Conservation (phyloP, 805 yeast species). For the Zygosaccharomyces siamensis region DNA sequence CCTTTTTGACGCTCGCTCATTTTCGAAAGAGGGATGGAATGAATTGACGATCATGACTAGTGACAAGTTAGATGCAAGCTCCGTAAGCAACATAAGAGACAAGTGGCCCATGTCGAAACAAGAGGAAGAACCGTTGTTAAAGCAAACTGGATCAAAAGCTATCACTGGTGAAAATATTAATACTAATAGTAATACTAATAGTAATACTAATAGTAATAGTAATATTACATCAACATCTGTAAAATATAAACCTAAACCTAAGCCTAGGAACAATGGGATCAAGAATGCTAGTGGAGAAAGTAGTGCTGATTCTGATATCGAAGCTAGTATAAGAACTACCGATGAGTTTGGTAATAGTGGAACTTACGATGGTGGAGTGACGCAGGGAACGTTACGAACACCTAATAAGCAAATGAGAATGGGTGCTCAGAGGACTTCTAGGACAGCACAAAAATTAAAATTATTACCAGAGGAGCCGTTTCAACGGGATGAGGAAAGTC, state of each 20-base stretch:
- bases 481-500: conserved; percentile 23
- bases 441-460: conserved; percentile 69
- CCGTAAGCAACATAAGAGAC: not conserved
- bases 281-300: not conserved
- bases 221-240: not conserved
- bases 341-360: not conserved
- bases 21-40: conserved; percentile 5
- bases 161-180: not conserved
- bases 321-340: not conserved
- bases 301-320: not conserved
- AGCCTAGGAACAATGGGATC: not conserved
- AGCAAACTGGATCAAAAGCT: not conserved
- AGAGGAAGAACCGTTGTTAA: conserved; percentile 3
- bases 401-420: conserved; percentile 12
- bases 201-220: not conserved
- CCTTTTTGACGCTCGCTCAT: conserved; percentile 2
- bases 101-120: not conserved
- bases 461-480: conserved; percentile 58
- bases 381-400: conserved; percentile 4
- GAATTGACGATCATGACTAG: not conserved
- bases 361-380: not conserved
- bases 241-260: conserved; percentile 3
- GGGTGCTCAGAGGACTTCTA: conserved; percentile 69
- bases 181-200: not conserved
- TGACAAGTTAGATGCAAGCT: not conserved